Evolutionary conservation across 116 monocot genomes (phyloP).

Genomic region (Zostera marina): DNA sequence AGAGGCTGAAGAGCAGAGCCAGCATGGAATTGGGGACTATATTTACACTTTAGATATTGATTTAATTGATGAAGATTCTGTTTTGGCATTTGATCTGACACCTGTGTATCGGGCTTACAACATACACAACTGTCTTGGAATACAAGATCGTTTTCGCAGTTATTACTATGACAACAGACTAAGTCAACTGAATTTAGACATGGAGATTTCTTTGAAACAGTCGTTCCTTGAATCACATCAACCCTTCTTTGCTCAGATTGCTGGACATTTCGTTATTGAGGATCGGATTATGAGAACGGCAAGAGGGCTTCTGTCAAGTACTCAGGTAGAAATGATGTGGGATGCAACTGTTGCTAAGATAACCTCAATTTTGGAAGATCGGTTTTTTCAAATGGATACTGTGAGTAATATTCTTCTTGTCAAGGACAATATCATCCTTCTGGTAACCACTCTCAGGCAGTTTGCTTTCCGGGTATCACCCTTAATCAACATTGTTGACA

Average conservation of each 20-base stretch:
- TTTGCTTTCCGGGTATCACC: constrained; percentile 49
- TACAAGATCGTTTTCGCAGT: constrained; percentile 52
- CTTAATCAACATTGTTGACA: constrained; percentile 59
- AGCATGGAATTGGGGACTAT: constrained; percentile 28
- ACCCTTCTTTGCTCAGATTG: constrained; percentile 68
- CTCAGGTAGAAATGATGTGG: constrained; percentile 74
- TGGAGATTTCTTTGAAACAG: constrained; percentile 48
- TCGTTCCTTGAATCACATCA: constrained; percentile 88
- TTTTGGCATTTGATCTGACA: constrained; percentile 57
- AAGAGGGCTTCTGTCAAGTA: constrained; percentile 50
- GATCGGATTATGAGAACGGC: constrained; percentile 66
- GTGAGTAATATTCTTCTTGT: constrained; percentile 81
- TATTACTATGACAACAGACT: constrained; percentile 80
- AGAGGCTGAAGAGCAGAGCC: constrained; percentile 58
- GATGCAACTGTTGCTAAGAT: constrained; percentile 50
- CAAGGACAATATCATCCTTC: constrained; percentile 78
- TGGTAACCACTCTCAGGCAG: constrained; percentile 44
- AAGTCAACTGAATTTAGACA: constrained; percentile 75
- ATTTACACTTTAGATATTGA: constrained; percentile 47
- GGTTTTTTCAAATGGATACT: constrained; percentile 51
- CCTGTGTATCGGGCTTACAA: constrained; percentile 79
- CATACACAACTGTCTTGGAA: constrained; percentile 62
- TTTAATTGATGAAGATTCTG: constrained; percentile 33
- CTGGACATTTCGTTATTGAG: constrained; percentile 85
- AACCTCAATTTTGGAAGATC: constrained; percentile 47